Base-by-base conservation (phyloP, 768 basidiomycete genomes). In the Phanerochaete sordida region DNA sequence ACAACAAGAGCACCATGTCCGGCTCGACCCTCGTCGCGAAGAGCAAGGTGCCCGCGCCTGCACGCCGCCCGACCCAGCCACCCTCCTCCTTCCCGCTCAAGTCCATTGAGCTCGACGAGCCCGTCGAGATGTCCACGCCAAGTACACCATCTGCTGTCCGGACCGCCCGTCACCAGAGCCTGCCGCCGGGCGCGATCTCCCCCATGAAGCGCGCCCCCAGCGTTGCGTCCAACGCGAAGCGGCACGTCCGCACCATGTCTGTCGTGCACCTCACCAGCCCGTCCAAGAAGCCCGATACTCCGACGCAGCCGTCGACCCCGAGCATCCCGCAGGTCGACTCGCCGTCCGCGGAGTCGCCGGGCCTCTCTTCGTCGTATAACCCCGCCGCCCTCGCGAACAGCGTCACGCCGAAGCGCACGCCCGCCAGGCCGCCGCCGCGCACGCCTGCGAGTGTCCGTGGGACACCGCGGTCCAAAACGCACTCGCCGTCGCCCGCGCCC, bases 11-110 rank as follows among this genome's bases (percentile, higher is more conserved):
- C 56, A 54, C 15, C 21, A 48, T 39, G n/a, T 65, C 66, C 37
- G 50, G 30, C 44, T 46, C 57, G 16, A 49, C 39, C 15, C 31
- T 37, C 13, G 47, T 44, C 13, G 31, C 53, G 19, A 49, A 28
- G 21, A 31, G 52, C 13, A 43, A 62, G 26, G 73, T 76, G 30
- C 65, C 76, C 3, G 60, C 73, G 1, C n/a, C 31, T 43, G 45
- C 30, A 5, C 52, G 62, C 24, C 58, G 62, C 2, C 30, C 27
- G 24, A 62, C 64, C 27, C 62, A 51, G 13, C 47, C 57, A 60
- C 68, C 67, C 51, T 70, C 70, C n/a, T 61, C 59, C 50, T 64
- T 66, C 39, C 62, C 62, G 12, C 39, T 46, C 56, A 63, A 63
- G 55, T 47, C 52, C 47, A 45, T 64, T 66, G 58, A 65, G 62